Evolutionary conservation across 208 protist genomes (phyloP), one percentile per base, ranked within the genome.

Genomic region (Crithidia fasciculata): DNA sequence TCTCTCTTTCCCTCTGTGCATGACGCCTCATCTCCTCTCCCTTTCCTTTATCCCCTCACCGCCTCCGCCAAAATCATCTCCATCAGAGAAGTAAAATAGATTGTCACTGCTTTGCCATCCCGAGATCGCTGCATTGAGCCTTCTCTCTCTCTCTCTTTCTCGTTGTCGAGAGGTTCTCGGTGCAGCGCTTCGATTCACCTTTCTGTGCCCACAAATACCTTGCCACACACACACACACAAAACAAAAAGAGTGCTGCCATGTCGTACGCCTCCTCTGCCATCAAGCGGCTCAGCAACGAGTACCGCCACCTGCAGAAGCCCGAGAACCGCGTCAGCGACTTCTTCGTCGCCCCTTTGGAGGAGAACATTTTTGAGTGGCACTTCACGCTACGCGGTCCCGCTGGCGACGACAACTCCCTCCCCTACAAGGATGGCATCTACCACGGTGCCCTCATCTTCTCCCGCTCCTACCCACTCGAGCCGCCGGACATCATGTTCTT

Each of bases 291-390:
- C n/a, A 72, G 75, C 41, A 84, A 74, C 43, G 88, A 95, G 82
- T 76, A 94, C 57, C 74, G 81, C 63, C 70, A 76, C 8, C 71
- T 89, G 69, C 80, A 72, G n/a, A 72, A 72, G 7, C 62, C 47
- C 0, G 64, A 75, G 4, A 81, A 87, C 37, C 89, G 87, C 18
- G 82, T 88, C 9, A 59, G 87, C 44, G 92, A 96, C 15, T 83
- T 91, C 65, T 91, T 74, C 56, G 85, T 80, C 6, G 64, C 54
- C 2, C 89, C 90, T 7, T 79, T 93, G 53, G 72, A 97, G 44
- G 95, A 98, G 13, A 98, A 99, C 83, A 90, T 99, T 19, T 99
- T 99, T 68, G 97, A 99, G 55, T 99, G 98, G 98, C 98, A 99
- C 84, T 99, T 99, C 80, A 99, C 97, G 15, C 80, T 99, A 0